A percentile compares a stretch with the other conserved stretches of the same genome.
These are phyloP conservation scores for Colletotrichum cordylinicola DNA, from an alignment of 2,329 filamentous ascomycete species.

Conservation along the genomic window DNA sequence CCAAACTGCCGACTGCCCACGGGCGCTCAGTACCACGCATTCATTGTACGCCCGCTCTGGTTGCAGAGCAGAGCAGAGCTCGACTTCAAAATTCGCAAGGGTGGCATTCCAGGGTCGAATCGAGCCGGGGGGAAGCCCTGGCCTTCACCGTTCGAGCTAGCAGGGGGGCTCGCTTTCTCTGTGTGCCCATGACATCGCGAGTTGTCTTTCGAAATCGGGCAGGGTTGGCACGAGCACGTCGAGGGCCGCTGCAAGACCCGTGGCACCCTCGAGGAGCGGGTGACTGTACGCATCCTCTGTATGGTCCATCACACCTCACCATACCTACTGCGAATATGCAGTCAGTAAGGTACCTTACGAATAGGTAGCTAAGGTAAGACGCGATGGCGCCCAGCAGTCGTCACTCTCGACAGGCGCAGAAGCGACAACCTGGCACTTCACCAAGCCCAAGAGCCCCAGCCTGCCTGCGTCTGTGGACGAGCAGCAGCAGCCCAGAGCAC, in stretches of 20 bases:
- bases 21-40: not conserved
- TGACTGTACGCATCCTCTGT: not conserved
- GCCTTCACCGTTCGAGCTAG: conserved; percentile 8
- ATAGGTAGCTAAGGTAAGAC: not conserved
- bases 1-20: not conserved
- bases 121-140: conserved; percentile 2
- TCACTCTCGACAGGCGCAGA: not conserved
- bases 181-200: not conserved
- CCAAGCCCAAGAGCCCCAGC: not conserved
- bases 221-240: conserved; percentile 8
- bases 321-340: not conserved
- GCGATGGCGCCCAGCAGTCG: not conserved
- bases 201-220: not conserved
- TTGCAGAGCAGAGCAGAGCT: not conserved
- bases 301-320: not conserved
- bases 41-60: not conserved
- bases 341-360: not conserved
- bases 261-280: not conserved
- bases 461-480: not conserved
- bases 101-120: conserved; percentile 1
- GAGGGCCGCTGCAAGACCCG: not conserved
- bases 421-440: not conserved
- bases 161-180: not conserved
- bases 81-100: not conserved
- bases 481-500: not conserved